Evolutionary conservation across 805 yeast species (phyloP), one percentile per base, ranked within the genome.

Genomic region (Candida cerambycidarum): DNA sequence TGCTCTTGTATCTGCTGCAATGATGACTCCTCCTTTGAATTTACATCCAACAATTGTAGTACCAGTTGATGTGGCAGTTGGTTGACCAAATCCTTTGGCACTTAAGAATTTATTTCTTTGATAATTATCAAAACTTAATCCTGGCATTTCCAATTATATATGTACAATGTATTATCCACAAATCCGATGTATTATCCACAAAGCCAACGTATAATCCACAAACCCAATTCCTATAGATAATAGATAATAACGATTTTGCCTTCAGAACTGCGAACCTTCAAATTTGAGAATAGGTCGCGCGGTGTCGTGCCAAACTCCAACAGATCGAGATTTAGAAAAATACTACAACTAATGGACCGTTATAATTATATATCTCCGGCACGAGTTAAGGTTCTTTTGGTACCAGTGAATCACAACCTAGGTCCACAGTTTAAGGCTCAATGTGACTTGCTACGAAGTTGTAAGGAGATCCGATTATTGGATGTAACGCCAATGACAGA

Each of bases 1-100:
- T 43, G 99, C 97, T 69, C 99, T 83, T 15, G 99, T 93, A 73
- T 93, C 99, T 8, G 99, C 99, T 10, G 99, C 98, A 65, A 93
- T 89, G 51, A 93, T 89, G 21, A 92, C 99, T 55, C 99, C 99
- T 47, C 89, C 92, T 41, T 86, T 73, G 66, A 85, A 92, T 59
- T 85, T 86, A 62, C 95, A 87, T 39, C 99, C 99, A 17, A 93
- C 99, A 71, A 93, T 93, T 0, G 99, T 93, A n/a, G 99, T 93
- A 72, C 99, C 99, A 1, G 99, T 93, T 16, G 97, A 89, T 1
- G 99, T 93, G 28, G 96, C 95, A 50, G 75, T 83, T 41, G 98
- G 97, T 27, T 80, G 71, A 3, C 83, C 79, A 56, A 76, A 79
- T 10, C 97, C 96, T 51, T 80, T 75, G 16, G 83, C 71, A 13